These are phyloP conservation scores for Bonia amplexicaulis DNA, from an alignment of 176 grass and related monocot genomes.

Conservation along the genomic window DNA sequence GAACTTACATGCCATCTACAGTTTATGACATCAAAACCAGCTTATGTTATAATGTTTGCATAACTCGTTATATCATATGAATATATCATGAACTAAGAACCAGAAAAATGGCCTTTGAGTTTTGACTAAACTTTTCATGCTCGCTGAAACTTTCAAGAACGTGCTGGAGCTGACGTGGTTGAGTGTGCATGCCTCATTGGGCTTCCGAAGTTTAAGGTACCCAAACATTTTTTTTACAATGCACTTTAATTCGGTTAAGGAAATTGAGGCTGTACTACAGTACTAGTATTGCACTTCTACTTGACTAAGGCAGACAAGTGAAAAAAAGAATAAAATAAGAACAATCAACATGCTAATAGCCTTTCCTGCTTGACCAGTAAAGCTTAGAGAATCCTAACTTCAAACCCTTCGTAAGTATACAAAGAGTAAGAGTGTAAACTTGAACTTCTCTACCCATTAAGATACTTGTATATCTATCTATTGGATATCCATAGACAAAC, in stretches of 20 bases:
- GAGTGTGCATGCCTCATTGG: slow-evolving; percentile 94
- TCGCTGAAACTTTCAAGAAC: slow-evolving; percentile 56
- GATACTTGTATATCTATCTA: background rate
- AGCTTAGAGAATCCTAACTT: background rate
- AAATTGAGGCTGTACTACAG: background rate
- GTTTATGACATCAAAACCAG: background rate
- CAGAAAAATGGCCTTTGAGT: background rate
- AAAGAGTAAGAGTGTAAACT: too few relatives aligned
- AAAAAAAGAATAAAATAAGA: background rate
- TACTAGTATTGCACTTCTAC: background rate
- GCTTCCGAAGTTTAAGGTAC: slow-evolving; percentile 89
- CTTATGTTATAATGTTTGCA: background rate
- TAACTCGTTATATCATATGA: background rate
- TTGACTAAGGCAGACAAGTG: background rate
- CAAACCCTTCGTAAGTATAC: background rate
- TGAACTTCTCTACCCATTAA: too few relatives aligned
- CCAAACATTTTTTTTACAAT: background rate
- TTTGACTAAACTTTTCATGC: slow-evolving; percentile 16
- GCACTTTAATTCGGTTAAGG: background rate
- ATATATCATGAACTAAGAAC: background rate
- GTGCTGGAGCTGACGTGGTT: slow-evolving; percentile 71
- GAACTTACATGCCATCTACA: background rate
- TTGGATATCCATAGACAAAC: background rate
- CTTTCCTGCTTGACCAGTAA: background rate
- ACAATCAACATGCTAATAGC: background rate